Percentiles rank a stretch among this genome's conserved stretches.
Conservation (phyloP, 78 protist species). For the Creolimax fragrantissima region DNA sequence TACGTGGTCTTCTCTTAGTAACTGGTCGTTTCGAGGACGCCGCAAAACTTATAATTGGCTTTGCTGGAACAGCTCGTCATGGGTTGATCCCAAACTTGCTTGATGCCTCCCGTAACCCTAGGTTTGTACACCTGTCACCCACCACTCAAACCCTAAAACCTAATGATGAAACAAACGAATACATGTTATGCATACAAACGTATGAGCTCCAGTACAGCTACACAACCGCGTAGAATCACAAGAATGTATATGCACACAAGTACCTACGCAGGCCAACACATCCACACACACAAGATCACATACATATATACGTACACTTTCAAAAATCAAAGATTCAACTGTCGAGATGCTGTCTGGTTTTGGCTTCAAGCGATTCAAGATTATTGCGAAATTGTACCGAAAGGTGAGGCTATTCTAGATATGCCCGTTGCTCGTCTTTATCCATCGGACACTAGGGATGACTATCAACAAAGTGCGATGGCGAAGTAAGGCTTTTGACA, state of each 20-base stretch:
- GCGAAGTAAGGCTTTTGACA: not conserved
- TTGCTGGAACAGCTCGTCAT: conserved; percentile 54
- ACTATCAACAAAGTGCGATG: not conserved
- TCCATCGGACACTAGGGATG: conserved; percentile 15
- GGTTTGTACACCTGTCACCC: conserved; percentile 14
- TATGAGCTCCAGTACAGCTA: too few species aligned
- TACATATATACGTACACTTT: not conserved
- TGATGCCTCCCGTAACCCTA: conserved; percentile 56
- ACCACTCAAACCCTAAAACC: not conserved
- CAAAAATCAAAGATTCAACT: conserved; percentile 52
- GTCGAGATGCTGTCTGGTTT: conserved; percentile 89
- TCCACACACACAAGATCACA: not conserved
- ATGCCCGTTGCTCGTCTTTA: conserved; percentile 45
- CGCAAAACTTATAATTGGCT: conserved; percentile 44
- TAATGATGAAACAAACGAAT: too few species aligned
- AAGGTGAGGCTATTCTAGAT: conserved; percentile 25
- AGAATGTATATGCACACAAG: too few species aligned
- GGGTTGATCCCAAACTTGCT: conserved; percentile 90
- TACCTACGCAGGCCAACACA: too few species aligned
- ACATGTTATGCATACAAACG: too few species aligned
- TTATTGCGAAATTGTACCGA: conserved; percentile 28
- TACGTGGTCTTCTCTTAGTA: conserved; percentile 61
- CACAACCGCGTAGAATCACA: too few species aligned
- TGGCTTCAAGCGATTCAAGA: conserved; percentile 50
- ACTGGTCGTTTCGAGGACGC: conserved; percentile 67